Conservation (phyloP, 1,284 basidiomycete species). For the Cryptococcus amylolentus region DNA sequence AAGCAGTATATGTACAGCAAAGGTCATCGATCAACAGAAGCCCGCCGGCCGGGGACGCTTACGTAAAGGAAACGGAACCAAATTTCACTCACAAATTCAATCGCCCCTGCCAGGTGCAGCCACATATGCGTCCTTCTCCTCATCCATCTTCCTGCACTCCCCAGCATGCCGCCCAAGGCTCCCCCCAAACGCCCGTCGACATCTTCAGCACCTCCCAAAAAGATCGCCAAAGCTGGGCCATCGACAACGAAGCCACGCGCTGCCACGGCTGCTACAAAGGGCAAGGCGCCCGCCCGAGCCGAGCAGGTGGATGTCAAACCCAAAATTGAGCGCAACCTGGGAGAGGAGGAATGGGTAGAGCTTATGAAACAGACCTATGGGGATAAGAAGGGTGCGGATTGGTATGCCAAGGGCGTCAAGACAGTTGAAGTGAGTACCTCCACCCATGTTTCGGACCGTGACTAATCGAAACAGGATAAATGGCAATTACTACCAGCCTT, state of each 20-base stretch:
- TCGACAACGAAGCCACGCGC: conserved; percentile 11
- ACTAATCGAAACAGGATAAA: conserved; percentile 68
- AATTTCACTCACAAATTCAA: too few species aligned
- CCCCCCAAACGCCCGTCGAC: conserved; percentile 7
- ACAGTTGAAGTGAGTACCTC: conserved; percentile 51
- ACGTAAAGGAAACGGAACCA: too few species aligned
- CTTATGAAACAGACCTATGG: conserved; percentile 44
- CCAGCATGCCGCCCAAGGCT: conserved; percentile 12
- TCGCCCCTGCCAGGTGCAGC: too few species aligned
- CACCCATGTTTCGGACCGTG: neutral
- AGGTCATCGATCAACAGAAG: too few species aligned
- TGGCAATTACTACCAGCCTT: conserved; percentile 94
- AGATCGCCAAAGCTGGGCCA: conserved; percentile 10
- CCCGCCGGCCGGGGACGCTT: too few species aligned
- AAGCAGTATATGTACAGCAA: too few species aligned
- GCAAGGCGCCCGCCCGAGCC: conserved; percentile 23
- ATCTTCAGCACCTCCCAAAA: conserved; percentile 6
- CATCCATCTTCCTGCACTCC: neutral
- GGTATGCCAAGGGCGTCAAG: conserved; percentile 54
- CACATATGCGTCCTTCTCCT: too few species aligned
- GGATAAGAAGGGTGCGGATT: conserved; percentile 30
- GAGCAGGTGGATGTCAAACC: conserved; percentile 19
- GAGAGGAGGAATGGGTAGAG: conserved; percentile 46
- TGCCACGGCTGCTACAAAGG: conserved; percentile 15
- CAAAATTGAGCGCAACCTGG: conserved; percentile 13